These are phyloP conservation scores for Ceratobasidium sp. DNA, from an alignment of 1,284 basidiomycete species.

Conservation along the genomic window DNA sequence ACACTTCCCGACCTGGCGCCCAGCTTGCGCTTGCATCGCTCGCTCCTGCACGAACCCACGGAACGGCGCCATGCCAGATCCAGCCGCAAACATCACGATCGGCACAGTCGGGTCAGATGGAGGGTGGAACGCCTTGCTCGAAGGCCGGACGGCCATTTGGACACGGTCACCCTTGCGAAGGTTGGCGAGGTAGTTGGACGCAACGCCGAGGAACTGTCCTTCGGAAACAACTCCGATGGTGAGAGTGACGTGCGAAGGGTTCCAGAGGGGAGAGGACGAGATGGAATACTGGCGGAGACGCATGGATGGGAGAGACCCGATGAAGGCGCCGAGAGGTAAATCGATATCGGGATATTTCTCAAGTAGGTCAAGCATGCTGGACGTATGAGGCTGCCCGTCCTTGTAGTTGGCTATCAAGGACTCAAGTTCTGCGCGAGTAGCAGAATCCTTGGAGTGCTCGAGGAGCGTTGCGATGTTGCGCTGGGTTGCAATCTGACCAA, in stretches of 20 bases:
- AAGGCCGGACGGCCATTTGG: slow-evolving; percentile 63
- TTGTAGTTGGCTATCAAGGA: slow-evolving; percentile 57
- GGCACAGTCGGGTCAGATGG: slow-evolving; percentile 62
- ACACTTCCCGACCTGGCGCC: slow-evolving; percentile 62
- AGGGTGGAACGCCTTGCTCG: slow-evolving; percentile 63
- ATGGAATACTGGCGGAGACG: slow-evolving; percentile 68
- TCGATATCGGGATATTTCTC: slow-evolving; percentile 61
- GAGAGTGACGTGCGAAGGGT: slow-evolving; percentile 62
- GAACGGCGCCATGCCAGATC: slow-evolving; percentile 68
- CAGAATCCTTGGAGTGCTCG: slow-evolving; percentile 46
- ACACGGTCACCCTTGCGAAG: slow-evolving; percentile 62
- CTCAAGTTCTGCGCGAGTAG: slow-evolving; percentile 52
- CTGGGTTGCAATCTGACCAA: slow-evolving; percentile 53
- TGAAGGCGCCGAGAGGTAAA: slow-evolving; percentile 61
- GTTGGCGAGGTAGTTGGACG: slow-evolving; percentile 64
- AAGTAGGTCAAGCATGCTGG: slow-evolving; percentile 64
- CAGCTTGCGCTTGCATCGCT: slow-evolving; percentile 63
- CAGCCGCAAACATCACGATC: slow-evolving; percentile 66
- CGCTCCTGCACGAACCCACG: slow-evolving; percentile 69
- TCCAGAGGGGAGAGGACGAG: slow-evolving; percentile 66
- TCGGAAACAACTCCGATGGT: slow-evolving; percentile 64
- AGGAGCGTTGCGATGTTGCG: slow-evolving; percentile 49
- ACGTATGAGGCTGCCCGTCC: slow-evolving; percentile 58
- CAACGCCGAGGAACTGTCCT: slow-evolving; percentile 63
- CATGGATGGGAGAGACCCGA: slow-evolving; percentile 65